Evolutionary conservation across 148 eudicot genomes (phyloP).

Genomic region (Euryodendron excelsum): DNA sequence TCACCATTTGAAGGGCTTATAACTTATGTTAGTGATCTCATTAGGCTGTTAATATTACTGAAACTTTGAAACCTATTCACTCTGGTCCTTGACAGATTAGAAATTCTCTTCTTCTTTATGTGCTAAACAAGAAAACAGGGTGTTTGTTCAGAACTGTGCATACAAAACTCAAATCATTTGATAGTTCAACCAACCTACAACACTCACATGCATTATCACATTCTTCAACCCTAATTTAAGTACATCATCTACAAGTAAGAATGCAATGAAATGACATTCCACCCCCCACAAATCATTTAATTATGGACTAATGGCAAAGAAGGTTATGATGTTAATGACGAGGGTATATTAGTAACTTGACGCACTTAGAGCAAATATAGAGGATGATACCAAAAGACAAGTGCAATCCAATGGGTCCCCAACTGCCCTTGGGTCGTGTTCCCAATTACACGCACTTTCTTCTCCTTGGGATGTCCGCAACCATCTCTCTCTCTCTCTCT

Average conservation of each 20-base stretch:
- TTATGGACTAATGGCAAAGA: no score
- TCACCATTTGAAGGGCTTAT: not conserved
- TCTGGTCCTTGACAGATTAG: not conserved
- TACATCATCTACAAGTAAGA: no score
- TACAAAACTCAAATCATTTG: conserved; percentile 20
- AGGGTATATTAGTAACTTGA: conserved; percentile 8
- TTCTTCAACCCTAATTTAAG: conserved; percentile 9
- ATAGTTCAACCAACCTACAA: conserved; percentile 30
- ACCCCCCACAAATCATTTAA: not conserved
- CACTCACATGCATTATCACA: conserved; percentile 35
- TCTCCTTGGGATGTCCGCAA: conserved; percentile 48
- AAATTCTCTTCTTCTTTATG: not conserved
- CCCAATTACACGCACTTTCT: conserved; percentile 35
- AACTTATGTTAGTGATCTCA: no score
- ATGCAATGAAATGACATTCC: not conserved
- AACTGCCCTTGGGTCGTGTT: conserved; percentile 27
- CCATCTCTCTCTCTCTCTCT: conserved; percentile 26
- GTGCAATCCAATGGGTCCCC: conserved; percentile 39
- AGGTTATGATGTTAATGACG: not conserved
- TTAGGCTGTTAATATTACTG: not conserved
- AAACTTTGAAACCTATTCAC: not conserved
- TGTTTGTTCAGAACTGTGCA: conserved; percentile 1
- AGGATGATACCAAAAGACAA: conserved; percentile 27
- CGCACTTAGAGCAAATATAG: not conserved
- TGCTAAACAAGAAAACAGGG: not conserved